Evolutionary conservation across 805 yeast species (phyloP).

Genomic region (Scheffersomyces spartinae): DNA sequence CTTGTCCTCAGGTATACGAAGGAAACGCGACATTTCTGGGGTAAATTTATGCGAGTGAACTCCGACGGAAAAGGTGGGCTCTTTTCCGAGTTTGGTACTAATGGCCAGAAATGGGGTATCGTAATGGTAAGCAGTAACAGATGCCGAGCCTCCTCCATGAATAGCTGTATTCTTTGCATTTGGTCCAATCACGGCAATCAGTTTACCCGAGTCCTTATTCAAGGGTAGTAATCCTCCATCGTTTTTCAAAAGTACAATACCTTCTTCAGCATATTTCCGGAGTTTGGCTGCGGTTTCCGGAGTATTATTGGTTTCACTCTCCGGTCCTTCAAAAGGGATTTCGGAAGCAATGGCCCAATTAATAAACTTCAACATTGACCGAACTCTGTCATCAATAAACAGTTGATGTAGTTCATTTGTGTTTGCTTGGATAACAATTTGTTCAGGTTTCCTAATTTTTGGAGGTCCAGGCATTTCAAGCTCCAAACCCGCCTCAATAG

Average conservation of each 20-base stretch:
- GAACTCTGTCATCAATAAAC: conserved; percentile 19
- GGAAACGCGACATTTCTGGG: conserved; percentile 10
- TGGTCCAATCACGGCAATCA: conserved; percentile 21
- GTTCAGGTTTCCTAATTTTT: conserved; percentile 16
- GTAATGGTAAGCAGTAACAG: conserved; percentile 14
- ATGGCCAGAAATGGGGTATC: conserved; percentile 16
- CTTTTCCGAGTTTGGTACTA: conserved; percentile 3
- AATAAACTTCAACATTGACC: conserved; percentile 18
- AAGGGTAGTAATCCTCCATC: conserved; percentile 16
- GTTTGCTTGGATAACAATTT: conserved; percentile 17
- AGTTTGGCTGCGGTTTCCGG: conserved; percentile 11
- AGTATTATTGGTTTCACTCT: conserved; percentile 12
- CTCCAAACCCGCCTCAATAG: conserved; percentile 32
- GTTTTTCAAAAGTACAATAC: conserved; percentile 19
- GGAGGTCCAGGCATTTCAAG: conserved; percentile 38
- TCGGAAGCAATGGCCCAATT: conserved; percentile 18
- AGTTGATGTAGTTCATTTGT: conserved; percentile 19
- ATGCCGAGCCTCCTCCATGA: conserved; percentile 25
- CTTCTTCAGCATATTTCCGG: conserved; percentile 13
- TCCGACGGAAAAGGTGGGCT: conserved; percentile 10
- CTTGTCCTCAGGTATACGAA: conserved; percentile 9
- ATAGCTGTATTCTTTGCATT: conserved; percentile 17
- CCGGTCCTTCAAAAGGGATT: conserved; percentile 14
- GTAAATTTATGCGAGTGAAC: conserved; percentile 9
- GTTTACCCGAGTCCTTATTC: conserved; percentile 17